Evolutionary conservation across 1,284 basidiomycete species (phyloP).

Genomic region (Fistulinella cinereoalba): DNA sequence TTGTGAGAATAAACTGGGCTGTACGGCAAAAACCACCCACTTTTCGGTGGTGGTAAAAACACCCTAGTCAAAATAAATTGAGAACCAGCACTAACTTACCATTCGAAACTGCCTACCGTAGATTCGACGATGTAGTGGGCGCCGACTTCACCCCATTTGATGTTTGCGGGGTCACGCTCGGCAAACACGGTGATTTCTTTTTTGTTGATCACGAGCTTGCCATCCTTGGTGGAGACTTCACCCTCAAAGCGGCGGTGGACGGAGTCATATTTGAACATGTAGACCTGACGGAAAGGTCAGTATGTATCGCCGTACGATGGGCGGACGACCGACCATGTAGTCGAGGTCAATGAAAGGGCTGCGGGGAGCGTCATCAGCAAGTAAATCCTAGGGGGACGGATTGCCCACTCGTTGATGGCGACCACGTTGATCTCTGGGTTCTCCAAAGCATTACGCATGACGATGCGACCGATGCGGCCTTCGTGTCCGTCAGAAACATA

Average conservation of each 20-base stretch:
- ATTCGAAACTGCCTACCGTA: conserved; percentile 53
- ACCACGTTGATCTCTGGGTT: conserved; percentile 78
- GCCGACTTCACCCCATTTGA: conserved; percentile 79
- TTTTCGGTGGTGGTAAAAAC: conserved; percentile 96
- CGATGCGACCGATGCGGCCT: conserved; percentile 99
- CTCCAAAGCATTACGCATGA: conserved; percentile 90
- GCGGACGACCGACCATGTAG: conserved; percentile 73
- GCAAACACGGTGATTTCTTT: conserved; percentile 78
- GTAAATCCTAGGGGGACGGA: neutral
- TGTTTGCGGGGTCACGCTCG: conserved; percentile 87
- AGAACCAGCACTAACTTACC: conserved; percentile 4
- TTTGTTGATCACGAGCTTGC: conserved; percentile 88
- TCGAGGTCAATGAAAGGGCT: conserved; percentile 57
- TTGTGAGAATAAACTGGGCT: neutral
- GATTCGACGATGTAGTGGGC: conserved; percentile 97
- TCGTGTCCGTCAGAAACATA: conserved; percentile 3
- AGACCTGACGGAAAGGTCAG: conserved; percentile 57
- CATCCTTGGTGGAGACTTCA: conserved; percentile 78
- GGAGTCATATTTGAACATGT: conserved; percentile 99
- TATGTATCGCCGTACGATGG: neutral
- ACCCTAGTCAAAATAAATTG: conserved; percentile 53
- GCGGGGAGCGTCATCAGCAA: conserved; percentile 2
- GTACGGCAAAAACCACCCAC: conserved; percentile 37
- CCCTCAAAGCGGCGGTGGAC: conserved; percentile 97
- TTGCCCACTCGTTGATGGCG: conserved; percentile 84